These are phyloP conservation scores for Lachnellula subtilissima DNA, from an alignment of 2,329 filamentous ascomycete species.

Conservation along the genomic window DNA sequence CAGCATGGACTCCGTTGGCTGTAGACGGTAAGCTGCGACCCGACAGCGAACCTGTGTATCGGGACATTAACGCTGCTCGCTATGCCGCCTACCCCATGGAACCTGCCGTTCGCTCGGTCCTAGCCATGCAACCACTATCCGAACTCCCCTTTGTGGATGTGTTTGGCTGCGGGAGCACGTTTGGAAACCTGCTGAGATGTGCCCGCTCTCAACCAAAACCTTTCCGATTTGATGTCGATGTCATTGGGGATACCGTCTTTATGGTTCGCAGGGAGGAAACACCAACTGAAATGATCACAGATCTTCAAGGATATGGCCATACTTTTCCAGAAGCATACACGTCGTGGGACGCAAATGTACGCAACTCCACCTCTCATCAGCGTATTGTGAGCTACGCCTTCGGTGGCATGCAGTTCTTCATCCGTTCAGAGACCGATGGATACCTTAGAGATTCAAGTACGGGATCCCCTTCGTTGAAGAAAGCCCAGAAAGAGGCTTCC, in stretches of 20 bases:
- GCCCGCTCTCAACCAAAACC: constrained; percentile 36
- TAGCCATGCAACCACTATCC: constrained; percentile 36
- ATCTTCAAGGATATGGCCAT: constrained; percentile 59
- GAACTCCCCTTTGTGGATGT: constrained; percentile 42
- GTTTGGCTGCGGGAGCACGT: constrained; percentile 54
- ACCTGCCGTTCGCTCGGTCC: constrained; percentile 36
- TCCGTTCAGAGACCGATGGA: constrained; percentile 57
- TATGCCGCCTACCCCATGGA: constrained; percentile 38
- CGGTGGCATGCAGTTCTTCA: constrained; percentile 44
- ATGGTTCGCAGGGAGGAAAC: constrained; percentile 58
- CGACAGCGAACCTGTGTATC: constrained; percentile 38
- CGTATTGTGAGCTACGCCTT: constrained; percentile 56
- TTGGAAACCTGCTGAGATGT: constrained; percentile 59
- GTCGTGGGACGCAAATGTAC: constrained; percentile 51
- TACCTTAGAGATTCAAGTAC: constrained; percentile 35
- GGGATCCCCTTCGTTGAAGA: too few species aligned
- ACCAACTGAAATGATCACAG: constrained; percentile 50
- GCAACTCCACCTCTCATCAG: constrained; percentile 56
- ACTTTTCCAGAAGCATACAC: constrained; percentile 64
- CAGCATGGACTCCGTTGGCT: constrained; percentile 44
- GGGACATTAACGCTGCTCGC: constrained; percentile 41
- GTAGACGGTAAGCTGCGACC: constrained; percentile 32
- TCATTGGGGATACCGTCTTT: constrained; percentile 54
- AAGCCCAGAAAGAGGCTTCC: too few species aligned
- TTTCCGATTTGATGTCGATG: constrained; percentile 57